Conservation (phyloP, 2,329 filamentous ascomycete genomes). For the Clonostachys sp. region DNA sequence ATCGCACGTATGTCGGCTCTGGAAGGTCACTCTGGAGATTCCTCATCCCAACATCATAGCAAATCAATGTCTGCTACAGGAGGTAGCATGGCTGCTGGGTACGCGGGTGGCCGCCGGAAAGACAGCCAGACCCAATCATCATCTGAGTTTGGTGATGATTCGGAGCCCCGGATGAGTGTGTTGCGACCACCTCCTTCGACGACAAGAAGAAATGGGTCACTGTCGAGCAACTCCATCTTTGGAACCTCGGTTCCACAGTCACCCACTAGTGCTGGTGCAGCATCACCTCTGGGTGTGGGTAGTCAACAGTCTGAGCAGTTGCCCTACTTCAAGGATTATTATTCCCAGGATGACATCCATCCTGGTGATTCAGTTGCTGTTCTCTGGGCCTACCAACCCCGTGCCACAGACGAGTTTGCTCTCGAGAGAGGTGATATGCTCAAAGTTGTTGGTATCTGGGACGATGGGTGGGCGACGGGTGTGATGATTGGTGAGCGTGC, state of each 20-base stretch:
- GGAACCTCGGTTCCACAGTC: slow-evolving; percentile 68
- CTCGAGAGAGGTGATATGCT: slow-evolving; percentile 96
- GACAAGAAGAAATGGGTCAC: slow-evolving; percentile 74
- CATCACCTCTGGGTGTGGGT: slow-evolving; percentile 76
- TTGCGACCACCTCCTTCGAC: slow-evolving; percentile 53
- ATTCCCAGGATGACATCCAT: slow-evolving; percentile 93
- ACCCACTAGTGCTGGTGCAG: slow-evolving; percentile 64
- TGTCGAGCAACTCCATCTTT: slow-evolving; percentile 79
- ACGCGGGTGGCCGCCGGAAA: slow-evolving; percentile 36
- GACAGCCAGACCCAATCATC: slow-evolving; percentile 55
- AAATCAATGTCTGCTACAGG: slow-evolving; percentile 14
- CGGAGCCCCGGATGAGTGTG: slow-evolving; percentile 52
- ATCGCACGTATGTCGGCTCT: slow-evolving; percentile 95
- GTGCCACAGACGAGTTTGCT: slow-evolving; percentile 87
- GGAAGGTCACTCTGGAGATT: slow-evolving; percentile 66
- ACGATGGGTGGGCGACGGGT: slow-evolving; percentile 97
- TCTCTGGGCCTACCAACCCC: slow-evolving; percentile 94
- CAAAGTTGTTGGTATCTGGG: slow-evolving; percentile 97
- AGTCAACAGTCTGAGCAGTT: slow-evolving; percentile 95
- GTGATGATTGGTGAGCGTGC: slow-evolving; percentile 76
- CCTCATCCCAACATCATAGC: slow-evolving; percentile 45
- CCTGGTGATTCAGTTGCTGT: slow-evolving; percentile 85
- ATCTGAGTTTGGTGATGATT: slow-evolving; percentile 70
- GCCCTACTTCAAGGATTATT: slow-evolving; percentile 97
- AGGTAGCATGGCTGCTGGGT: slow-evolving; percentile 39